Base-by-base conservation (phyloP, 2,329 filamentous ascomycete genomes). In the Botryotinia globosa region DNA sequence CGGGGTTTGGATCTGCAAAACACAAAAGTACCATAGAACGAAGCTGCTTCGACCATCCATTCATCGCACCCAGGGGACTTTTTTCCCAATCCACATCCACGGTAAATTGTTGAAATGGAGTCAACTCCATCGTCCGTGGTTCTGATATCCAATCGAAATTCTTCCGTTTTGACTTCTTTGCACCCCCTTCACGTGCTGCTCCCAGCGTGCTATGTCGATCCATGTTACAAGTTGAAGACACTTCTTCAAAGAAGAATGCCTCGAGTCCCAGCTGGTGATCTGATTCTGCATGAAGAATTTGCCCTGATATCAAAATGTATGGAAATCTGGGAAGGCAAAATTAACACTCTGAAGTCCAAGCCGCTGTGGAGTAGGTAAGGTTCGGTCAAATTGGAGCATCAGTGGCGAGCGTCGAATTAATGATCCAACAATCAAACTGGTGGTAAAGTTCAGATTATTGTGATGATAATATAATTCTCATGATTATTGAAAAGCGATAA, bases 1-100 rank as follows among this genome's bases (percentile, higher is more conserved):
- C 68, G 1, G 91, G 90, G 77, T 92, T 89, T 12, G 91, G 91
- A 74, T 89, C 91, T 37, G 88, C 90, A 91, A 95, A 94, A 77
- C 95, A 88, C 59, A 95, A 82, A 79, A 94, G 94, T 56, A 91
- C 90, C 88, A 94, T 91, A 75, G 89, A 88, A 63, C 93, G 87
- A 70, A 96, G 83, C 76, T 94, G 91, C 63, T 91, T 87, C 66
- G 94, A 83, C 77, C 93, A 91, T 18, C 87, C 82, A 64, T 44
- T 68, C 54, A 95, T 93, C 0, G 92, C 90, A 0, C 93, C 93
- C 2, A 96, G 83, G 1, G 90, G 84, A 2, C 93, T 95, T 0
- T 86, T 84, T 1, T 86, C 86, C 92, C 93, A 96, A 80, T 94
- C 90, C 29, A 90, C 81, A 37, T 78, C 78, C 16, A 82, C 76